Percentiles rank a stretch among this genome's conserved stretches.
phyloP scores from a whole-genome alignment of 495 filamentous ascomycete species.

The Daldinia decipiens region DNA sequence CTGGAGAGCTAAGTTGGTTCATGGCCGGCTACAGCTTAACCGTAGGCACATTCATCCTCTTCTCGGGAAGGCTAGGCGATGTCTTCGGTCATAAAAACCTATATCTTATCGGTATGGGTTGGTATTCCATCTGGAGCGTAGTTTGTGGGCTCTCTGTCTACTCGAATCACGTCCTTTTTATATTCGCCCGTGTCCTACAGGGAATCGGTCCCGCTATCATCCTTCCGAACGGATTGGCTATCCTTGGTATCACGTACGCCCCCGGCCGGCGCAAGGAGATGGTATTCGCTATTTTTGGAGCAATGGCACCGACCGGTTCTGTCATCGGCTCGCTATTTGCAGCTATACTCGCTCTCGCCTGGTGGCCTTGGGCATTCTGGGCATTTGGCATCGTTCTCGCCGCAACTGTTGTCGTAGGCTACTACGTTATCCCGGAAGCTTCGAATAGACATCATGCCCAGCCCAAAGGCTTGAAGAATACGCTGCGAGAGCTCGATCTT shows the following conservation, averaged over 20 bases:
- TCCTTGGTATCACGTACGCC: constrained; percentile 67
- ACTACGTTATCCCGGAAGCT: constrained; percentile 60
- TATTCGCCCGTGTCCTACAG: constrained; percentile 66
- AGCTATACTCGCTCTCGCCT: constrained; percentile 62
- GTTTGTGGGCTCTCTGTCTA: constrained; percentile 54
- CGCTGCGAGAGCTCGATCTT: constrained; percentile 57
- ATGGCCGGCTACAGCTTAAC: constrained; percentile 68
- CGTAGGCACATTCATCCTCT: constrained; percentile 72
- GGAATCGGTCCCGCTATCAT: constrained; percentile 70
- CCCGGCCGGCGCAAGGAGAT: constrained; percentile 68
- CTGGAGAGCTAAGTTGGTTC: constrained; percentile 61
- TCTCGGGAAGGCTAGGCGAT: constrained; percentile 69
- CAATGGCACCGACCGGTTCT: constrained; percentile 66
- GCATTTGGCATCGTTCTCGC: constrained; percentile 61
- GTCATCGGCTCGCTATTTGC: constrained; percentile 63
- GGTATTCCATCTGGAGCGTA: constrained; percentile 69
- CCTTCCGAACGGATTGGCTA: constrained; percentile 70
- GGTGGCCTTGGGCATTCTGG: constrained; percentile 78
- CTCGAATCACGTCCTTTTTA: constrained; percentile 63
- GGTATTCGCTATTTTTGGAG: constrained; percentile 71
- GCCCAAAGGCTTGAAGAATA: constrained; percentile 30
- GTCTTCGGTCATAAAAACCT: constrained; percentile 67
- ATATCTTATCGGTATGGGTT: constrained; percentile 65
- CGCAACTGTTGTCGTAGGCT: constrained; percentile 53
- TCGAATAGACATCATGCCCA: constrained; percentile 36